Evolutionary conservation across 371 early-diverging fungal species (phyloP), one percentile per base, ranked within the genome.

Genomic region (Actinomucor elegans): DNA sequence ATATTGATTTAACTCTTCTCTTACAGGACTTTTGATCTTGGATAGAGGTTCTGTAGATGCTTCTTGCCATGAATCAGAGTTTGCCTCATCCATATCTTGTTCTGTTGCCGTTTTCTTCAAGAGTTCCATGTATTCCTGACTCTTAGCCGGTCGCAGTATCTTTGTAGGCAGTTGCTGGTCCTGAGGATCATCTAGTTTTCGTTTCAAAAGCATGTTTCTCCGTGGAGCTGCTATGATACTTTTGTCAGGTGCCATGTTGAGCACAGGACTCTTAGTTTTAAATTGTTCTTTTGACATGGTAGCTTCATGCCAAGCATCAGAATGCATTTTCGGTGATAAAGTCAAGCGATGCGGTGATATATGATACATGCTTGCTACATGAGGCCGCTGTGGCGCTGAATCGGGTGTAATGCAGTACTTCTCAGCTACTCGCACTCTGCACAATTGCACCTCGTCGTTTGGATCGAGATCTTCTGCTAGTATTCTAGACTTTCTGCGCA

Each of bases 1-100:
- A 11, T 8, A 15, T 37, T 37, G 17, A 15, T 37, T 1, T 11
- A 37, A 15, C 38, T 8, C 31, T 31, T 7, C 31, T 31, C 11
- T 31, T 31, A n/a, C n/a, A n/a, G n/a, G n/a, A n/a, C n/a, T n/a
- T n/a, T n/a, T n/a, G n/a, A n/a, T n/a, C n/a, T n/a, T n/a, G n/a
- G 33, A 23, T 17, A 55, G 23, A 12, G 54, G 55, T 12, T 64
- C 55, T 5, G 64, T 64, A 1, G 59, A 49, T 14, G 47, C 60
- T 28, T 60, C 57, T 17, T 55, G 61, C 20, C 52, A 32, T 12
- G 56, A 61, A 21, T 57, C 53, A 0, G 45, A 54, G 11, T 34
- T 11, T 14, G 14, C 11, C 1, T 34, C 34, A n/a, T 34, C n/a
- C 4, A 15, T n/a, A 10, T 6, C 34, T 34, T 34, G 34, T n/a